phyloP scores from a whole-genome alignment of 257 asterid genomes.

The Euphrasia confusa region DNA sequence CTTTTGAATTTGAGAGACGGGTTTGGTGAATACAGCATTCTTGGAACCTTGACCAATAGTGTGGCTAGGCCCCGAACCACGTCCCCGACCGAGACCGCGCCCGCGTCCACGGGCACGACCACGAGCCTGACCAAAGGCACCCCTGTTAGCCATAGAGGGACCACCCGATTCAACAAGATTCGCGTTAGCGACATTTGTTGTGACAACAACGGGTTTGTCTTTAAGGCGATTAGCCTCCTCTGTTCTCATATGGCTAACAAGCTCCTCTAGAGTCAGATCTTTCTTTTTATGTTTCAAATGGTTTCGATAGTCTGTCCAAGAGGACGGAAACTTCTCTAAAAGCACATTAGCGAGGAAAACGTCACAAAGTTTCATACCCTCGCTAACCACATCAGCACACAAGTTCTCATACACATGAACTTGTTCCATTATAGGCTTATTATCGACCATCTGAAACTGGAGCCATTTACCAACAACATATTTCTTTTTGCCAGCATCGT shows the following conservation, averaged over 20 bases:
- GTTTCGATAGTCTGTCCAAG: not conserved
- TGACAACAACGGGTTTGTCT: not conserved
- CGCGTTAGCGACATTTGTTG: no score
- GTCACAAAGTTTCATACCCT: constrained; percentile 3
- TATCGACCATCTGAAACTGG: not conserved
- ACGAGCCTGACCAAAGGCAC: no score
- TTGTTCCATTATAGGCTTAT: constrained; percentile 13
- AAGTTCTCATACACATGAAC: constrained; percentile 8
- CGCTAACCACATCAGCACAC: not conserved
- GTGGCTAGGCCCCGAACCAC: no score
- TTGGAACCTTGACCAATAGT: no score
- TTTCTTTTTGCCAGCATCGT: constrained; percentile 6
- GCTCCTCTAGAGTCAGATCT: not conserved
- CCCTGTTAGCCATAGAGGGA: no score
- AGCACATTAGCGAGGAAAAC: not conserved
- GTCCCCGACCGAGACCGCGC: no score
- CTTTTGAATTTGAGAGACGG: no score
- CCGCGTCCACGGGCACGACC: no score
- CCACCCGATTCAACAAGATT: not conserved
- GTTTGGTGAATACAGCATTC: no score
- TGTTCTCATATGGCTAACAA: constrained; percentile 1
- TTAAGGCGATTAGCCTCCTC: constrained; percentile 1
- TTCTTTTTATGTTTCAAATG: not conserved
- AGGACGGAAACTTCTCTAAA: not conserved
- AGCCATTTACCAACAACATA: constrained; percentile 6